These are phyloP conservation scores for Magnolia officinalis DNA, from an alignment of 164 flowering plant species.

Conservation along the genomic window DNA sequence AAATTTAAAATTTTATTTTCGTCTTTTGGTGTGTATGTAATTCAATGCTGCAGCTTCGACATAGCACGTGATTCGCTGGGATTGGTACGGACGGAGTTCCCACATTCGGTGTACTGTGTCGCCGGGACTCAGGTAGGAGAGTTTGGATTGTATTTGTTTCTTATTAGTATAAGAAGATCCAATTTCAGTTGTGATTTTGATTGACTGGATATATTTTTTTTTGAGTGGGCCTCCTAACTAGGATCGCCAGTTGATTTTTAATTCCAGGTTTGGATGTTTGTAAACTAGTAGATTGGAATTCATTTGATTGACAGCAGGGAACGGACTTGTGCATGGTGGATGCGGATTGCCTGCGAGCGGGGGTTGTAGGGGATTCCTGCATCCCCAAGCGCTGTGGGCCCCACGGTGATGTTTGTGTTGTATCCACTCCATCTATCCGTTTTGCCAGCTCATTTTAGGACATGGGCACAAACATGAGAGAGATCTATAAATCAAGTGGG, in stretches of 20 bases:
- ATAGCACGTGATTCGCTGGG: slow-evolving; percentile 69
- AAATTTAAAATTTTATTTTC: neutral
- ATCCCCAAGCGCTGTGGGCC: too few relatives aligned
- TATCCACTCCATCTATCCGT: too few relatives aligned
- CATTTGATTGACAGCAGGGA: neutral
- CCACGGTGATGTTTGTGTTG: too few relatives aligned
- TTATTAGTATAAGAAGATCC: neutral
- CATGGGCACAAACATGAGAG: too few relatives aligned
- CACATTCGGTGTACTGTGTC: slow-evolving; percentile 69
- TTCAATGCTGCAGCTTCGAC: slow-evolving; percentile 60
- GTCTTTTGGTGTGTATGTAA: neutral
- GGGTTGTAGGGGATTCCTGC: too few relatives aligned
- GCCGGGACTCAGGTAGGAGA: slow-evolving; percentile 88
- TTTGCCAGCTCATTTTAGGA: too few relatives aligned
- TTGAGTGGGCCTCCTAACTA: neutral
- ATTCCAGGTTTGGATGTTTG: too few relatives aligned
- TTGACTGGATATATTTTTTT: neutral
- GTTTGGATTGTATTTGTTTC: neutral
- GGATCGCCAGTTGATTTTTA: too few relatives aligned
- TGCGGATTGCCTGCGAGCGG: too few relatives aligned
- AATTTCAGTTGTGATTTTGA: neutral
- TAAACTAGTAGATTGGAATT: neutral
- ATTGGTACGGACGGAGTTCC: slow-evolving; percentile 75
- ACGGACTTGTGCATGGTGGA: too few relatives aligned
- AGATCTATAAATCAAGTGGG: too few relatives aligned